A percentile compares a stretch with the other conserved stretches of the same genome.
phyloP scores from a whole-genome alignment of 1,139 yeast species.

The Blastobotrys aristatus region DNA sequence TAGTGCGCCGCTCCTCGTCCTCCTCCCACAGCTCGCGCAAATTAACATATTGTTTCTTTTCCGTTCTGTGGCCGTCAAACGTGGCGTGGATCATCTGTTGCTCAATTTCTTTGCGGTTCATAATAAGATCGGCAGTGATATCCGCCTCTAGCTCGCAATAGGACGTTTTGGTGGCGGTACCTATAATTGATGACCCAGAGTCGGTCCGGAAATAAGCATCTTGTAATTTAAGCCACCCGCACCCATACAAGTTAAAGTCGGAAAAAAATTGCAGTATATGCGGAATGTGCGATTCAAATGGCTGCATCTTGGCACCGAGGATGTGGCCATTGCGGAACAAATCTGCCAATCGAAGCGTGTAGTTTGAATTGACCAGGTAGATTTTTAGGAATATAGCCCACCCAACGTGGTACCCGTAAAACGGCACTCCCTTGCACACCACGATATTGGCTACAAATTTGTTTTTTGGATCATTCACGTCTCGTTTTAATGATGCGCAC shows the following conservation, averaged over 20 bases:
- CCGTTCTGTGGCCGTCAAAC: background rate
- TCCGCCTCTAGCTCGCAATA: constrained; percentile 67
- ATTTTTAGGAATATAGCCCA: constrained; percentile 62
- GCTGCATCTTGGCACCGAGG: constrained; percentile 38
- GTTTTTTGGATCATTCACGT: constrained; percentile 28
- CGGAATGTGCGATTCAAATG: constrained; percentile 80
- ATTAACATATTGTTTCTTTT: constrained; percentile 46
- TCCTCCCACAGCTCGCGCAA: constrained; percentile 60
- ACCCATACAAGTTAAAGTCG: constrained; percentile 80
- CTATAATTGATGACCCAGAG: background rate
- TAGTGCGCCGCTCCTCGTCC: constrained; percentile 48
- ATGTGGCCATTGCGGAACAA: constrained; percentile 51
- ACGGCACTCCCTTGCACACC: constrained; percentile 70
- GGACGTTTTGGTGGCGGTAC: constrained; percentile 49
- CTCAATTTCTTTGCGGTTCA: constrained; percentile 41
- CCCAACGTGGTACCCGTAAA: constrained; percentile 77
- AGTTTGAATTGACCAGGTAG: constrained; percentile 58
- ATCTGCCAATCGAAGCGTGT: constrained; percentile 54
- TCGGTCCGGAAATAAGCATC: constrained; percentile 19
- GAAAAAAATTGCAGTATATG: constrained; percentile 68
- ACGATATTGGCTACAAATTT: constrained; percentile 61
- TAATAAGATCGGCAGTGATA: constrained; percentile 51
- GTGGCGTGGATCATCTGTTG: background rate
- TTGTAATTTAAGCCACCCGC: constrained; percentile 60
- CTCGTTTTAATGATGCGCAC: constrained; percentile 28